Base-by-base conservation (phyloP, 1,284 basidiomycete genomes). In the Trichosporon ovoides region DNA sequence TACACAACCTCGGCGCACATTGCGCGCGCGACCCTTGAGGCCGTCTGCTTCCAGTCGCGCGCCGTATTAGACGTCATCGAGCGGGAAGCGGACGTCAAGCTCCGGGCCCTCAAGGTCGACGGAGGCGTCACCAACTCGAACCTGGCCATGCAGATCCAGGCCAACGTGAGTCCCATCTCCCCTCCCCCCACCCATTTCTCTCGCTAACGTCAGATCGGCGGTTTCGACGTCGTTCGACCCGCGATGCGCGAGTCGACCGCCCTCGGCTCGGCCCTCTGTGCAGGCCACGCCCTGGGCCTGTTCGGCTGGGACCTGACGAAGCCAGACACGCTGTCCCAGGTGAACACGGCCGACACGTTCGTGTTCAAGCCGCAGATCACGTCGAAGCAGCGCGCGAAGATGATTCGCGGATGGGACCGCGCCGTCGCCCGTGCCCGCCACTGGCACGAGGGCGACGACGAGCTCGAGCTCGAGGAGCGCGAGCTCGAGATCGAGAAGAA, bases 181-280 rank as follows among this genome's bases (percentile, higher is more conserved):
- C 12, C 6, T 7, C 31, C 9, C 3, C 12, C 11, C 12, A n/a
- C 13, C 7, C 6, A 38, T n/a, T n/a, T n/a, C n/a, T n/a, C n/a
- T n/a, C n/a, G 38, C 55, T 63, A 24, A 64, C 55, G 13, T 5
- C 38, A 64, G 70, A 81, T 97, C 51, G 88, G 93, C 28, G 95
- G 94, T 11, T 94, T 97, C 78, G 85, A 85, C 20, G 91, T 98
- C 58, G 81, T 94, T 62, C 82, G 95, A 55, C 94, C 95, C 16
- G 87, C 91, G 70, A 98, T 98, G 95, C 82, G 94, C 74, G 95
- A 98, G 75, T 93, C 91, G 10, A 98, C 95, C 7, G 95, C 96
- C 6, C 81, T 98, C 38, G 95, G 95, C n/a, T 91, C 92, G 9
- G 96, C 96, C 18, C 80, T 98, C 38, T 84, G 97, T n/a, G 95